Evolutionary conservation across 1,139 yeast genomes (phyloP).

Genomic region (Suhomyces bokatorum): DNA sequence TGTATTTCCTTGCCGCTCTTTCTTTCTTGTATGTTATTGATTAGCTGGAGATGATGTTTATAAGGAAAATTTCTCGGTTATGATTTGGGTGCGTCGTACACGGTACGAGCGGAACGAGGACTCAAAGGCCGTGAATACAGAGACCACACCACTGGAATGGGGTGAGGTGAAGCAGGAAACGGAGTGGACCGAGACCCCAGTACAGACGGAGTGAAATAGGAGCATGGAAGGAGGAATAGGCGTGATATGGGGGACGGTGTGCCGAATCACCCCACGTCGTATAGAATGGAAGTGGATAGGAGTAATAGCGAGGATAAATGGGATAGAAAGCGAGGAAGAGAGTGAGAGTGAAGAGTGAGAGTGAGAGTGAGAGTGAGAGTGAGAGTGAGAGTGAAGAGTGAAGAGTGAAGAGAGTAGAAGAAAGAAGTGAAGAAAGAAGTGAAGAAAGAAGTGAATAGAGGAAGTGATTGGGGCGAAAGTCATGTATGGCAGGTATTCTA

Average conservation of each 20-base stretch:
- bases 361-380: no score
- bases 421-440: no score
- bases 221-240: background rate
- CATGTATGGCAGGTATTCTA: no score
- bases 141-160: conserved; percentile 6
- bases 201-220: background rate
- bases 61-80: conserved; percentile 8
- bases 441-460: no score
- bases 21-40: background rate
- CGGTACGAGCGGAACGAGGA: conserved; percentile 14
- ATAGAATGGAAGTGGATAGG: background rate
- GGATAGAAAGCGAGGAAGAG: no score
- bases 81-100: conserved; percentile 5
- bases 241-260: background rate
- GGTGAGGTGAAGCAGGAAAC: background rate
- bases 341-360: no score
- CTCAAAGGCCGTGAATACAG: conserved; percentile 3
- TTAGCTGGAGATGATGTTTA: conserved; percentile 3
- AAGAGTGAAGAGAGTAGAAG: no score
- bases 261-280: background rate
- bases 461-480: no score
- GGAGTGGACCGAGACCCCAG: background rate
- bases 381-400: no score
- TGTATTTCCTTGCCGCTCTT: no score
- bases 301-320: no score